Evolutionary conservation across 306 rosid species (phyloP).

Genomic region (Vicia sativa): DNA sequence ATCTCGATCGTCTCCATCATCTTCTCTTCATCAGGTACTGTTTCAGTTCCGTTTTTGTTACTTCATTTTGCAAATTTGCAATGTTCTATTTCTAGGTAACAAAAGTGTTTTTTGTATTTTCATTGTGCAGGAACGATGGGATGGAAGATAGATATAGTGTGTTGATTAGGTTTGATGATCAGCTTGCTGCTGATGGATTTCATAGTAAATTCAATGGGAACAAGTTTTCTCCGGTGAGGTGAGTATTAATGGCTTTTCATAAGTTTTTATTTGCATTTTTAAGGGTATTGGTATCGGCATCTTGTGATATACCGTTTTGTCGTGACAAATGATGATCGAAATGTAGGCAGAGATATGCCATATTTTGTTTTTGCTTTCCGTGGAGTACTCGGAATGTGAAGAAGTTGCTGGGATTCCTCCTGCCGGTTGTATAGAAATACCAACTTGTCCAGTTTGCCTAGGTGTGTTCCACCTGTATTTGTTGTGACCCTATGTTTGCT

Average conservation of each 20-base stretch:
- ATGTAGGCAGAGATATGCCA: slow-evolving; percentile 90
- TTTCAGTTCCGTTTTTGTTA: neutral
- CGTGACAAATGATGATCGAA: neutral
- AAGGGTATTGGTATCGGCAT: no score
- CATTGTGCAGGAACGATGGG: slow-evolving; percentile 72
- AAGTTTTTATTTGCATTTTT: no score
- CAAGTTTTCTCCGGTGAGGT: slow-evolving; percentile 83
- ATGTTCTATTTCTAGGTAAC: no score
- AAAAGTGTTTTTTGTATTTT: no score
- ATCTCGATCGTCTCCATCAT: slow-evolving; percentile 56
- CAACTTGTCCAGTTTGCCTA: slow-evolving; percentile 92
- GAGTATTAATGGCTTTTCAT: slow-evolving; percentile 42
- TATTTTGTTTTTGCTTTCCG: slow-evolving; percentile 66
- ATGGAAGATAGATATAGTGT: slow-evolving; percentile 89
- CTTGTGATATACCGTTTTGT: no score
- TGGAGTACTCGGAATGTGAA: slow-evolving; percentile 77
- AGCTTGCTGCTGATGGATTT: slow-evolving; percentile 56
- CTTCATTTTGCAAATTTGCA: neutral
- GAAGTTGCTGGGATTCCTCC: slow-evolving; percentile 81
- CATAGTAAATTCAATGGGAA: slow-evolving; percentile 65
- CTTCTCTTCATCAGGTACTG: slow-evolving; percentile 80
- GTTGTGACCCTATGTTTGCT: slow-evolving; percentile 2
- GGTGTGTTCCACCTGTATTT: slow-evolving; percentile 57
- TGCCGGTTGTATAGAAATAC: slow-evolving; percentile 69
- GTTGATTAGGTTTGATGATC: slow-evolving; percentile 59